Evolutionary conservation across 2,329 filamentous ascomycete species (phyloP).

Genomic region (Pyricularia grisea): DNA sequence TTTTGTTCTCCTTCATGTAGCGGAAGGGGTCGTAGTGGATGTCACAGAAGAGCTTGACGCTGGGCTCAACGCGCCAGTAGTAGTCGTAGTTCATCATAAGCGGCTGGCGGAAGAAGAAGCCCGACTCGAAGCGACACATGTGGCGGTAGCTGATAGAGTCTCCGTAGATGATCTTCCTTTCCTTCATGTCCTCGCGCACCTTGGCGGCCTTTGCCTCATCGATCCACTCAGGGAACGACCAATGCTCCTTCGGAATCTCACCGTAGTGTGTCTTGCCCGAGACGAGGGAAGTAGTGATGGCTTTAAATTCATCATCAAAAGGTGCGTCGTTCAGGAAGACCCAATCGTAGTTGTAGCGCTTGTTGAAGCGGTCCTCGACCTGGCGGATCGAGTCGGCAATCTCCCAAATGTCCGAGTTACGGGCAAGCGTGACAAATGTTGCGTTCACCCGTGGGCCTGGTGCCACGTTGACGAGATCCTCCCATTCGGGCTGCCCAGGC

Average conservation of each 20-base stretch:
- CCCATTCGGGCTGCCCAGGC: conserved; percentile 42
- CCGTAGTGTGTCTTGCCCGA: conserved; percentile 91
- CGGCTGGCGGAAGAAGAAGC: conserved; percentile 96
- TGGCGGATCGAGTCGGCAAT: conserved; percentile 93
- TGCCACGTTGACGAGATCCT: conserved; percentile 40
- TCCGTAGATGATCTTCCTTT: conserved; percentile 95
- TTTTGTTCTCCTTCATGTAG: conserved; percentile 89
- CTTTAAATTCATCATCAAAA: conserved; percentile 90
- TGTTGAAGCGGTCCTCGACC: conserved; percentile 96
- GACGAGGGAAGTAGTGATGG: conserved; percentile 78
- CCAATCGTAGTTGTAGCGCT: conserved; percentile 96
- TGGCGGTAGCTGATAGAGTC: conserved; percentile 96
- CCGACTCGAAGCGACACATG: conserved; percentile 99
- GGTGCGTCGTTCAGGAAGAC: conserved; percentile 96
- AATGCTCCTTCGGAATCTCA: conserved; percentile 82
- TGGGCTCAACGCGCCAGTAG: conserved; percentile 99
- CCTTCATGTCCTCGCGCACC: conserved; percentile 88
- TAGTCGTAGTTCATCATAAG: conserved; percentile 96
- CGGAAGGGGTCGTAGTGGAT: conserved; percentile 94
- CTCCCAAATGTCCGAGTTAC: conserved; percentile 92
- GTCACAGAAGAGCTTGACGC: conserved; percentile 93
- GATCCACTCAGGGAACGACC: conserved; percentile 94
- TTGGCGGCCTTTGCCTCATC: conserved; percentile 88
- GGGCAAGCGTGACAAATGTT: conserved; percentile 91
- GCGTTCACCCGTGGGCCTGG: conserved; percentile 81